These are phyloP conservation scores for Aspergillus quadricinctus DNA, from an alignment of 2,329 filamentous ascomycete species.

Conservation along the genomic window DNA sequence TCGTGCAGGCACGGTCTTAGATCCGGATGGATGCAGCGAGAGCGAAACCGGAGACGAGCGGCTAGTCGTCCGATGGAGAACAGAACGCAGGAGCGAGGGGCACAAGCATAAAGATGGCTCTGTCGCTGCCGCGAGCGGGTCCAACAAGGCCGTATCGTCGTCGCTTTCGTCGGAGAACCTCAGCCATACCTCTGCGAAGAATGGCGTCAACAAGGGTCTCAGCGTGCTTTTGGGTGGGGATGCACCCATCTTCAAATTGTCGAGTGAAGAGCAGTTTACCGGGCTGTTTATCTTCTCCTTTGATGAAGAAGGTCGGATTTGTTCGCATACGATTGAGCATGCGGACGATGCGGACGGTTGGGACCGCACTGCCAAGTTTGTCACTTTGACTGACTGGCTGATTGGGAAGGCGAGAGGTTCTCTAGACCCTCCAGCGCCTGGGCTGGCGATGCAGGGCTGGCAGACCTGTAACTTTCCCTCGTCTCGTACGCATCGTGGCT, in stretches of 20 bases:
- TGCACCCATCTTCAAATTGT: conserved; percentile 45
- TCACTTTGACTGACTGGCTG: conserved; percentile 91
- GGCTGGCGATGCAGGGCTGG: conserved; percentile 25
- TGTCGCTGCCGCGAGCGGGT: background rate
- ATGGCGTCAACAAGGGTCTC: conserved; percentile 37
- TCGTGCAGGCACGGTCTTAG: conserved; percentile 45
- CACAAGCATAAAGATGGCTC: background rate
- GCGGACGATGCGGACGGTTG: conserved; percentile 77
- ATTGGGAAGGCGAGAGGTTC: conserved; percentile 67
- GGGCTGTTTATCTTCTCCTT: conserved; percentile 96
- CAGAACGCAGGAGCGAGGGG: conserved; percentile 41
- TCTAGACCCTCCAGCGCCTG: conserved; percentile 25
- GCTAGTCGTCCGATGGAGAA: conserved; percentile 87
- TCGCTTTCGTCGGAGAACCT: conserved; percentile 8
- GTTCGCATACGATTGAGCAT: conserved; percentile 90
- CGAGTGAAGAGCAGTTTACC: conserved; percentile 71
- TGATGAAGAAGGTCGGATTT: conserved; percentile 75
- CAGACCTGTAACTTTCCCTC: conserved; percentile 2
- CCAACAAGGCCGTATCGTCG: background rate
- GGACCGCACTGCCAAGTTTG: conserved; percentile 80
- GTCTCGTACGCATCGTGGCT: background rate
- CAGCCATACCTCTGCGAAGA: conserved; percentile 21
- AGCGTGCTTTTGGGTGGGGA: conserved; percentile 51
- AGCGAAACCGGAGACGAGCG: conserved; percentile 58
- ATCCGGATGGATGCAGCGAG: conserved; percentile 29